Conservation (phyloP, 2,329 filamentous ascomycete species). For the Ceratocystis lukuohia region DNA sequence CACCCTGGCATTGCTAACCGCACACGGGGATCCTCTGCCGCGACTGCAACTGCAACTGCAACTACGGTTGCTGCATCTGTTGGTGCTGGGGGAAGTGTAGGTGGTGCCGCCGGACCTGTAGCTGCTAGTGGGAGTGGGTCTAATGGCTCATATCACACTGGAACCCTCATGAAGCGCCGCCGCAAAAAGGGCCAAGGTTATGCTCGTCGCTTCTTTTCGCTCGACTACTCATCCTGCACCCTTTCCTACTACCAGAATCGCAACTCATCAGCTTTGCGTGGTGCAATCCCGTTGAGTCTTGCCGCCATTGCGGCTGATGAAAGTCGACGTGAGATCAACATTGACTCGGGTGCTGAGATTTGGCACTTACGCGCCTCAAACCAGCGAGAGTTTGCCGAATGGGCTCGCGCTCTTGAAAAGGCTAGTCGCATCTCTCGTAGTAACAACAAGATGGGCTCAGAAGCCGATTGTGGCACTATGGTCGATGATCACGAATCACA, state of each 20-base stretch:
- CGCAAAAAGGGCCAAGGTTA: constrained; percentile 90
- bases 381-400: constrained; percentile 71
- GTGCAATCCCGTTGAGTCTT: constrained; percentile 80
- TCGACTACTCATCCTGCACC: constrained; percentile 88
- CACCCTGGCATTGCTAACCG: constrained; percentile 28
- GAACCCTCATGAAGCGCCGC: constrained; percentile 74
- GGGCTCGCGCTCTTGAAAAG: constrained; percentile 73
- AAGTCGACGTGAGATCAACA: constrained; percentile 77
- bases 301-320: constrained; percentile 86
- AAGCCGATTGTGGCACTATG: constrained; percentile 25
- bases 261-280: constrained; percentile 80
- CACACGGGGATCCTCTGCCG: constrained; percentile 36
- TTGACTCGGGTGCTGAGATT: constrained; percentile 91
- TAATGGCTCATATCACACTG: constrained; percentile 57
- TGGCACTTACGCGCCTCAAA: constrained; percentile 86
- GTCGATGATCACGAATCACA: constrained; percentile 19
- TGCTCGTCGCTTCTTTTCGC: constrained; percentile 84
- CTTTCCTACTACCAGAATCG: constrained; percentile 93
- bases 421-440: constrained; percentile 56
- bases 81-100: neutral
- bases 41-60: constrained; percentile 24
- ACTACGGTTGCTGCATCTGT: neutral
- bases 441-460: constrained; percentile 25
- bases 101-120: neutral
- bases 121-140: neutral